Evolutionary conservation across 345 rosid species (phyloP).

Genomic region (Stellera chamaejasme): DNA sequence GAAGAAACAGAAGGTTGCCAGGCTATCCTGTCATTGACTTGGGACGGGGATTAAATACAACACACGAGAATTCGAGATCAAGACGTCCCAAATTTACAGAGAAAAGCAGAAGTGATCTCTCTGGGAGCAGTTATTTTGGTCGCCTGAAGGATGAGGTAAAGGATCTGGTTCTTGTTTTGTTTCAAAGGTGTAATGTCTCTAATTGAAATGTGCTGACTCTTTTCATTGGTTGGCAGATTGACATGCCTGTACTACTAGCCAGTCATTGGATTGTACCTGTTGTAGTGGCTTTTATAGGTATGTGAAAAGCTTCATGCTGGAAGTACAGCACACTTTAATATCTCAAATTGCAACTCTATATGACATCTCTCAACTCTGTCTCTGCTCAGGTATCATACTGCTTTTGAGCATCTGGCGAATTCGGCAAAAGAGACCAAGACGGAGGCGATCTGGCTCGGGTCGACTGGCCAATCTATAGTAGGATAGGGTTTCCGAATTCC

Average conservation of each 20-base stretch:
- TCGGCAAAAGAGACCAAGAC: conserved; percentile 60
- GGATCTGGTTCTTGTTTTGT: conserved; percentile 3
- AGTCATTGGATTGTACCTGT: conserved; percentile 82
- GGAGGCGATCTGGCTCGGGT: conserved; percentile 56
- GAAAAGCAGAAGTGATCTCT: conserved; percentile 29
- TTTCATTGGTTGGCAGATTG: conserved; percentile 44
- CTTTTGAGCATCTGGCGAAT: conserved; percentile 71
- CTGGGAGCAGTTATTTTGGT: conserved; percentile 49
- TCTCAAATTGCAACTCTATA: conserved; percentile 1
- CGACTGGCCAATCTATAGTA: conserved; percentile 40
- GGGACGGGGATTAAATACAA: conserved; percentile 48
- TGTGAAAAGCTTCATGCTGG: conserved; percentile 11
- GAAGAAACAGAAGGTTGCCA: conserved; percentile 65
- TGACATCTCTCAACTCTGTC: conserved; percentile 4
- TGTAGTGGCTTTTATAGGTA: conserved; percentile 57
- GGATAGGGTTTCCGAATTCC: background rate
- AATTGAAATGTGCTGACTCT: conserved; percentile 6
- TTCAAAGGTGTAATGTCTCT: background rate
- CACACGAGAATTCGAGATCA: conserved; percentile 26
- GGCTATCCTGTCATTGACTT: conserved; percentile 57
- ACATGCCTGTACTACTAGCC: conserved; percentile 54
- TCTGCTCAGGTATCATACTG: conserved; percentile 47
- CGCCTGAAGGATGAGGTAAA: conserved; percentile 73
- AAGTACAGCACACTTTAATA: background rate
- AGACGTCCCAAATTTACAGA: conserved; percentile 26